Base-by-base conservation (phyloP, 2,329 filamentous ascomycete species). In the Pseudogymnoascus destructans region DNA sequence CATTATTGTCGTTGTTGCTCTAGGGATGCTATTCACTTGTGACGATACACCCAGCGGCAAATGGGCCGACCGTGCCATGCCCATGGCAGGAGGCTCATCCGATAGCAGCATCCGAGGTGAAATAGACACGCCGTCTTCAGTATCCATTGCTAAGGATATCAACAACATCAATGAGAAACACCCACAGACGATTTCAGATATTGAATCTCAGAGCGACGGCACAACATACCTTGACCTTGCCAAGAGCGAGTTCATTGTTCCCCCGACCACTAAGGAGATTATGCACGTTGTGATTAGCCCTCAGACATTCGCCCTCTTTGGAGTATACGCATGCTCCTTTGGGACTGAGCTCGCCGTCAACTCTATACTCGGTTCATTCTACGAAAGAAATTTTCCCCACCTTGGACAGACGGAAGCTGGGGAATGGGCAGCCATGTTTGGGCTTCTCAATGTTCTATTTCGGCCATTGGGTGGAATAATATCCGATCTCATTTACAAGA, bases 41-140 rank as follows among this genome's bases (percentile, higher is more conserved):
- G 82, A 87, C 1, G 90, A 96, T 67, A 91, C 88, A 0, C 90
- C 90, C 0, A 86, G 82, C 0, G 90, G 91, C 32, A 83, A 81
- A 63, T 95, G 90, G 90, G 79, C 80, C 5, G 85, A 92, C 36
- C 82, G 89, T 27, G 70, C 71, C 11, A 75, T 79, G 64, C 71
- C 73, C 8, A 64, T 75, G 27, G 57, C 57, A 38, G 56, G n/a
- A 17, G 42, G 21, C 21, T 52, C 46, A 17, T 52, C 46, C 7
- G 46, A 32, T 32, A 52, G n/a, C 46, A 52, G 46, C 15, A 64
- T 66, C 9, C 65, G 67, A 6, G 70, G 70, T 5, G 70, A 70
- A 17, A 71, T 84, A 30, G 73, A 76, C 40, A 71, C 80, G 5
- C 75, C 79, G 1, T 78, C 75, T 13, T 69, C 67, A 57, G 74